phyloP scores from a whole-genome alignment of 2,329 filamentous ascomycete genomes.

The Falciphora oryzae region DNA sequence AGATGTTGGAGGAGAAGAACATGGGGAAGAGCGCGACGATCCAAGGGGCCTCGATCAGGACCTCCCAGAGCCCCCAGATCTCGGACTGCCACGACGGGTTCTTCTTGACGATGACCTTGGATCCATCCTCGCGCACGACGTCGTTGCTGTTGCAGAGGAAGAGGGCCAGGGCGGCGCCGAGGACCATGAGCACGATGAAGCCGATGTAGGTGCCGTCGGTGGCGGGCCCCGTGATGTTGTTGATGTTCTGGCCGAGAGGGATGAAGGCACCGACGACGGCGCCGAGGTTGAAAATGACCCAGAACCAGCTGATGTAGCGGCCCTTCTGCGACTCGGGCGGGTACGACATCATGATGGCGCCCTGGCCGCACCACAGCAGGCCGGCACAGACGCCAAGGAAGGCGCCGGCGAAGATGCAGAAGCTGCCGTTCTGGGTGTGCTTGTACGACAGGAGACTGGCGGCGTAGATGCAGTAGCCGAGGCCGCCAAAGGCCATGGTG shows the following conservation, averaged over 20 bases:
- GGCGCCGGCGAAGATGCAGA: constrained; percentile 70
- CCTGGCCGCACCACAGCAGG: constrained; percentile 76
- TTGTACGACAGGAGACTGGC: constrained; percentile 65
- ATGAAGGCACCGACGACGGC: constrained; percentile 80
- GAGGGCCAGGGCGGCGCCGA: constrained; percentile 46
- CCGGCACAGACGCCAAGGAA: constrained; percentile 74
- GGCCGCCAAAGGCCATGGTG: constrained; percentile 64
- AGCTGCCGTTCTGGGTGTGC: constrained; percentile 61
- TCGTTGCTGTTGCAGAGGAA: constrained; percentile 64
- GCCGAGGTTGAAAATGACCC: constrained; percentile 92
- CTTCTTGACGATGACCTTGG: constrained; percentile 80
- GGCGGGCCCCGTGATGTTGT: constrained; percentile 15
- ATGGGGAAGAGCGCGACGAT: constrained; percentile 74
- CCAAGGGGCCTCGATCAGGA: constrained; percentile 63
- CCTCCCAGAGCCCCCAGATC: constrained; percentile 68
- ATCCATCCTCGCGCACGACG: constrained; percentile 71
- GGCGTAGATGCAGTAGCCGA: constrained; percentile 73
- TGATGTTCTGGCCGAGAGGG: constrained; percentile 61
- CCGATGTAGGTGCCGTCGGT: constrained; percentile 21
- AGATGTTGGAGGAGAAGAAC: constrained; percentile 76
- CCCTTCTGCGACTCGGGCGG: constrained; percentile 77
- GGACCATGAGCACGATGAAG: constrained; percentile 21
- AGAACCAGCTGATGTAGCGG: constrained; percentile 84
- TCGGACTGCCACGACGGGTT: constrained; percentile 83
- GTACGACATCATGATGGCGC: constrained; percentile 86